These are phyloP conservation scores for Monascus ruber DNA, from an alignment of 2,329 filamentous ascomycete species.

Conservation along the genomic window DNA sequence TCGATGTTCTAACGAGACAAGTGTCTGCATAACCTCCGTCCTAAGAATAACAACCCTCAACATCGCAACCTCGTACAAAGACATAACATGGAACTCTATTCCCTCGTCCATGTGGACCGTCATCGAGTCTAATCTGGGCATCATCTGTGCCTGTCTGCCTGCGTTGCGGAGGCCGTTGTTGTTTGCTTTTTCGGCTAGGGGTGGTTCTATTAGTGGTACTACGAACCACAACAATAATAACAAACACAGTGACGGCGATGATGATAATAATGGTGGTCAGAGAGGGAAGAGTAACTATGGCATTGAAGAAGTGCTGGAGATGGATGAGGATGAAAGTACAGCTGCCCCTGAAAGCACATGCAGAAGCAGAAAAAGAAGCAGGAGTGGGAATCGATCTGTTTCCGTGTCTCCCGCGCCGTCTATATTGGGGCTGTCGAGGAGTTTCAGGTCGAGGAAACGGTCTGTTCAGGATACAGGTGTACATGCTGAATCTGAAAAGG, in stretches of 20 bases:
- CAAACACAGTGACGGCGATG: too few species aligned
- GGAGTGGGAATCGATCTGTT: too few species aligned
- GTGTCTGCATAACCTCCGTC: slow-evolving; percentile 9
- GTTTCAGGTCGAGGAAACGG: too few species aligned
- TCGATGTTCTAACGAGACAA: not conserved
- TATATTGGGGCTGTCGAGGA: too few species aligned
- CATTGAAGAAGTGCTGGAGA: not conserved
- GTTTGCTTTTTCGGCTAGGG: slow-evolving; percentile 2
- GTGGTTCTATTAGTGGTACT: too few species aligned
- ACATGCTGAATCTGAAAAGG: not conserved
- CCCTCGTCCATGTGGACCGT: slow-evolving; percentile 26
- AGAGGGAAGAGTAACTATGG: not conserved
- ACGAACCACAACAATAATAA: too few species aligned
- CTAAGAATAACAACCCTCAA: slow-evolving; percentile 7
- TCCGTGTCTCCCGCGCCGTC: too few species aligned
- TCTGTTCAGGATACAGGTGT: too few species aligned
- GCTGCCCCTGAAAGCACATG: not conserved
- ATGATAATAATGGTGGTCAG: too few species aligned
- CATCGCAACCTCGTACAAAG: slow-evolving; percentile 9
- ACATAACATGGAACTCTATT: slow-evolving; percentile 17
- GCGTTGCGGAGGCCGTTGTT: slow-evolving; percentile 17
- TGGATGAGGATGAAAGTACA: not conserved
- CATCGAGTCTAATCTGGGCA: slow-evolving; percentile 24
- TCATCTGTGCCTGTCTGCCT: slow-evolving; percentile 29
- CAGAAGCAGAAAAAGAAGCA: not conserved